phyloP scores from a whole-genome alignment of 2,329 filamentous ascomycete species.

The Aspergillus pseudoviridinutans region DNA sequence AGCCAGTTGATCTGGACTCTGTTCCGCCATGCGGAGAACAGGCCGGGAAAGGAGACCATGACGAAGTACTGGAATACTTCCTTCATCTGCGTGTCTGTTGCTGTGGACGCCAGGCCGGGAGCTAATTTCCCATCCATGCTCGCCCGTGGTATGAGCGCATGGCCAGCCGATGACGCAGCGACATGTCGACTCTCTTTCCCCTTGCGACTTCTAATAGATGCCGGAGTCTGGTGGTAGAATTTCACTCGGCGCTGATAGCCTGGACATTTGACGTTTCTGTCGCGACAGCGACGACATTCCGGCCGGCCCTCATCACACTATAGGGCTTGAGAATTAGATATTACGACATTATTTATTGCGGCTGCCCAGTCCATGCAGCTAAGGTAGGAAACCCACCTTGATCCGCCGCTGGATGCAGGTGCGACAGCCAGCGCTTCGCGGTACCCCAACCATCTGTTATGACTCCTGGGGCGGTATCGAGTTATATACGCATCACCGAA shows the following conservation, averaged over 20 bases:
- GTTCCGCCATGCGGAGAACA: slow-evolving; percentile 11
- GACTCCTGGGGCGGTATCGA: background rate
- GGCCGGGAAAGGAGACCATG: slow-evolving; percentile 11
- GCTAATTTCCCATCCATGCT: slow-evolving; percentile 9
- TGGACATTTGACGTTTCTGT: slow-evolving; percentile 12
- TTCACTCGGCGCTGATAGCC: slow-evolving; percentile 16
- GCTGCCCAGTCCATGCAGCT: background rate
- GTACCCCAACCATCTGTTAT: slow-evolving; percentile 17
- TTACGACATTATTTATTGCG: background rate
- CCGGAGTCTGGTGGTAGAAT: slow-evolving; percentile 13
- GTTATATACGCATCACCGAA: background rate
- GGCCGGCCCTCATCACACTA: slow-evolving; percentile 20
- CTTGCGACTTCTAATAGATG: background rate
- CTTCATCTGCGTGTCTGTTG: slow-evolving; percentile 11
- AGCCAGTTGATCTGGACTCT: slow-evolving; percentile 17
- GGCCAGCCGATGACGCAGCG: background rate
- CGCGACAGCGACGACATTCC: slow-evolving; percentile 16
- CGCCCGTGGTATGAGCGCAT: background rate
- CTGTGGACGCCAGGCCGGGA: slow-evolving; percentile 8
- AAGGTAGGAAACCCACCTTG: slow-evolving; percentile 13
- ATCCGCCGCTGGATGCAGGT: slow-evolving; percentile 20
- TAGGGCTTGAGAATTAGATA: background rate
- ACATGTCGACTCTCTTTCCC: background rate
- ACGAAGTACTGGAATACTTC: slow-evolving; percentile 16
- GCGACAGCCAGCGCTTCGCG: slow-evolving; percentile 19